Conservation (phyloP, 257 asterid species). For the Lavandula angustifolia region DNA sequence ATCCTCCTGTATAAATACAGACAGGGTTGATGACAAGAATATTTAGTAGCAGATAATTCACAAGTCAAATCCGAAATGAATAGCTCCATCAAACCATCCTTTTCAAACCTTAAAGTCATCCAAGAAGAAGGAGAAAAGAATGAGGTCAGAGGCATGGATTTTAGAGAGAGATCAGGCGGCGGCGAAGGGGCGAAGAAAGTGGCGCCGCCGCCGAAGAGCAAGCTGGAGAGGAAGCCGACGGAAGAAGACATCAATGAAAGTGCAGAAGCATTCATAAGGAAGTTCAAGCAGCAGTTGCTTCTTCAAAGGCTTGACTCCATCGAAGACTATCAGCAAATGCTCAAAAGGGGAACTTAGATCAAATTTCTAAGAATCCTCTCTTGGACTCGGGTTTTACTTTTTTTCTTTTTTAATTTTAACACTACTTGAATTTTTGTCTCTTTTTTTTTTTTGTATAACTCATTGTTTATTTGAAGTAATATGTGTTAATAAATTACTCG, state of each 20-base stretch:
- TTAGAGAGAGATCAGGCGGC: slow-evolving; percentile 17
- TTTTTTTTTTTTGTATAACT: too few relatives aligned
- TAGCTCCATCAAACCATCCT: slow-evolving; percentile 28
- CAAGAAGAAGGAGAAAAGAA: slow-evolving; percentile 25
- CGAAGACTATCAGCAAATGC: slow-evolving; percentile 75
- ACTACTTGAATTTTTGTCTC: too few relatives aligned
- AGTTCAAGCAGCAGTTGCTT: slow-evolving; percentile 59
- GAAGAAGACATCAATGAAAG: slow-evolving; percentile 69
- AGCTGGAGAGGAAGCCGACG: slow-evolving; percentile 42
- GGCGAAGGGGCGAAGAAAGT: slow-evolving; percentile 25
- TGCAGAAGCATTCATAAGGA: slow-evolving; percentile 74
- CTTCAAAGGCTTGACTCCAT: slow-evolving; percentile 81
- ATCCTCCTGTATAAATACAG: too few relatives aligned
- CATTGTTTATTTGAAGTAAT: too few relatives aligned
- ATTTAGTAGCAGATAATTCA: too few relatives aligned
- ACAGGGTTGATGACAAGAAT: too few relatives aligned
- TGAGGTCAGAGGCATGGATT: slow-evolving; percentile 13
- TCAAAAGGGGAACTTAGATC: slow-evolving; percentile 53
- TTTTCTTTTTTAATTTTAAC: too few relatives aligned
- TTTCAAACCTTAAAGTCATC: slow-evolving; percentile 24
- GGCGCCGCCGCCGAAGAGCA: slow-evolving; percentile 35
- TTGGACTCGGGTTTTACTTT: background rate
- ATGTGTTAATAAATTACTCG: too few relatives aligned
- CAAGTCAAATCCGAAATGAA: slow-evolving; percentile 23
- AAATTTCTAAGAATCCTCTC: background rate